Base-by-base conservation (phyloP, 2,329 filamentous ascomycete genomes). In the Acephala macrosclerotiorum region DNA sequence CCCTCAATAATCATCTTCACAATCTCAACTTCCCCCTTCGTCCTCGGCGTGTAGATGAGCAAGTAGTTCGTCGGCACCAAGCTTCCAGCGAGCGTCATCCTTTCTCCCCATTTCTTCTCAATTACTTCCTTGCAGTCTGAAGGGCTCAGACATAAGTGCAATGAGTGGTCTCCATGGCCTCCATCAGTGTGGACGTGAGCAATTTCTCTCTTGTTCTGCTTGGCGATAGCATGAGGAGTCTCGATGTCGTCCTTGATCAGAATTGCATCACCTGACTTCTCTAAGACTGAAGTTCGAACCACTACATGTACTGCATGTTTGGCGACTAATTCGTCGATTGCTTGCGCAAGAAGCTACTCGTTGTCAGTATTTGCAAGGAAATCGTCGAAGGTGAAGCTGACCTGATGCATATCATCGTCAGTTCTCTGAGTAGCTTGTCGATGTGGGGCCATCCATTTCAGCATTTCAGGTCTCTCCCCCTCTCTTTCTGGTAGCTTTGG, bases 61-160 rank as follows among this genome's bases (percentile, higher is more conserved):
- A 74, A 47, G 58, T 74, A 73, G 35, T 69, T 66, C 26, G 67
- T 61, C 3, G 72, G 72, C 47, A 74, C 65, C 16, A 74, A 58
- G 5, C 59, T 63, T 9, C 72, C 72, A 25, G 68, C 66, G 18
- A 74, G 64, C 0, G 63, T 67, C 64, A 74, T 71, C 36, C 71
- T 64, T 47, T 74, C 71, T 12, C 72, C 72, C 72, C 72, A 74
- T 56, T 66, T 66, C 58, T 69, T 70, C n/a, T 47, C 53, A 42
- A 74, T 73, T 3, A 72, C 69, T 16, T 71, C 68, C 56, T 74
- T 74, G 47, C 68, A 71, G 66, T 74, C 71, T 2, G n/a, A 35
- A 6, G 72, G 72, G 38, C 68, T 68, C 4, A 73, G 36, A 26
- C 62, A 67, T n/a, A 70, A n/a, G 59, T 74, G 71, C 33, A 74